Percentiles rank a stretch among this genome's conserved stretches.
Evolutionary conservation across 2,329 filamentous ascomycete species (phyloP).

Genomic region (Lachnellula hyalina): DNA sequence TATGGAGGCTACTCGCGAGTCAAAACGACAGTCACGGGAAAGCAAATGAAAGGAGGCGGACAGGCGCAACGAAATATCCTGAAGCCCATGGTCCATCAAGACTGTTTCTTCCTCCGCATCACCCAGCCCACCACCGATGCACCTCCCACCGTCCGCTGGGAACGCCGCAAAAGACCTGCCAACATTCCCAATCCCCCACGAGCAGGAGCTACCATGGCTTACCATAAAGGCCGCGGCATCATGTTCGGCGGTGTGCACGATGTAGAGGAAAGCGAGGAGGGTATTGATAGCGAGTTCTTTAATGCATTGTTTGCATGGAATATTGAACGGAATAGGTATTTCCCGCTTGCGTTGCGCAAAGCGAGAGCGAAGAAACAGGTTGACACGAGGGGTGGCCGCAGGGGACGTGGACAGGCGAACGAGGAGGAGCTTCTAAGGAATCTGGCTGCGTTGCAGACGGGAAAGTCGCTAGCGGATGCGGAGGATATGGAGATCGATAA

Average conservation of each 20-base stretch:
- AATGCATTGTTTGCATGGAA: constrained; percentile 91
- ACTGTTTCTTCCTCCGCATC: constrained; percentile 89
- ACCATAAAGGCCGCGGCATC: constrained; percentile 89
- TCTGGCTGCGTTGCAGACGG: constrained; percentile 77
- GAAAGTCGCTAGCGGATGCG: constrained; percentile 53
- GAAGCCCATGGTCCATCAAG: constrained; percentile 86
- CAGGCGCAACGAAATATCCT: constrained; percentile 66
- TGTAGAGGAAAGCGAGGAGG: constrained; percentile 85
- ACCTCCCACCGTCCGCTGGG: constrained; percentile 77
- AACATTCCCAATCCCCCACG: constrained; percentile 80
- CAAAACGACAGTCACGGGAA: constrained; percentile 63
- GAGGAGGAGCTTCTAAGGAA: constrained; percentile 88
- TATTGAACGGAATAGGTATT: constrained; percentile 91
- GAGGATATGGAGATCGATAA: constrained; percentile 45
- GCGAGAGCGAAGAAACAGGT: constrained; percentile 58
- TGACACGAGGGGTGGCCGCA: constrained; percentile 54
- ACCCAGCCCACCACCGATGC: constrained; percentile 65
- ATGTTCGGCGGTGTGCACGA: constrained; percentile 93
- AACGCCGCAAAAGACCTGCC: constrained; percentile 84
- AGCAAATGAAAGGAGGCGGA: constrained; percentile 53
- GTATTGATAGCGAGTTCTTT: constrained; percentile 97
- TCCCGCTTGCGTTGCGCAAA: constrained; percentile 73
- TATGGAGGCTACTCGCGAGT: constrained; percentile 93
- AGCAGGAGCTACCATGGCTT: constrained; percentile 88
- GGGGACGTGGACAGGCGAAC: constrained; percentile 78